A percentile compares a stretch with the other conserved stretches of the same genome.
Evolutionary conservation across 768 basidiomycete genomes (phyloP).

Genomic region (Royoungia palumana): DNA sequence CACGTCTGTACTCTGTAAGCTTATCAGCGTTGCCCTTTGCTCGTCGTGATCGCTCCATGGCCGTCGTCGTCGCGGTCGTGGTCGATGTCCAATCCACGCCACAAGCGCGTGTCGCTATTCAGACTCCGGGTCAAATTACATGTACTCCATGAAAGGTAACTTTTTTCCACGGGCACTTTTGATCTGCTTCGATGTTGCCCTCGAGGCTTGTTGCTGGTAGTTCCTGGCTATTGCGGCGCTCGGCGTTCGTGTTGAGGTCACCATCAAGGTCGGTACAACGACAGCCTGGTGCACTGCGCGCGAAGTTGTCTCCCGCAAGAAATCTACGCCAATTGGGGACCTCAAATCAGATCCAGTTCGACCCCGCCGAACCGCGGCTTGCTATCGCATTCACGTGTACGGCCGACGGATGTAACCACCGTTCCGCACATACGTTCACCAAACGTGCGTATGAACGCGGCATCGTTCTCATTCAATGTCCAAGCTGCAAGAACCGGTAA

Average conservation of each 20-base stretch:
- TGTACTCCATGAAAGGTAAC: too few species aligned
- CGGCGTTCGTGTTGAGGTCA: slow-evolving; percentile 34
- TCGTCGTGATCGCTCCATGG: slow-evolving; percentile 30
- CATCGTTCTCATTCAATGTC: slow-evolving; percentile 89
- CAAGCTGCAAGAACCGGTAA: slow-evolving; percentile 83
- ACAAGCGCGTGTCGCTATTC: slow-evolving; percentile 28
- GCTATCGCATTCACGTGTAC: slow-evolving; percentile 87
- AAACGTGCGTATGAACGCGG: slow-evolving; percentile 82
- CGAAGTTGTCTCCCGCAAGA: slow-evolving; percentile 14
- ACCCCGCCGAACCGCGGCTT: slow-evolving; percentile 56
- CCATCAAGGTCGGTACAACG: slow-evolving; percentile 25
- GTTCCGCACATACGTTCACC: slow-evolving; percentile 87
- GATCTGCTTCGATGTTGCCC: slow-evolving; percentile 30
- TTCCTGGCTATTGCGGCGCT: slow-evolving; percentile 43
- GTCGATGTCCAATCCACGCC: slow-evolving; percentile 12
- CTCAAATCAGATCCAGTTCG: slow-evolving; percentile 25
- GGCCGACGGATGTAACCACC: slow-evolving; percentile 63
- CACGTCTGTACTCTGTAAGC: slow-evolving; percentile 58
- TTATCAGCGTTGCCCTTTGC: slow-evolving; percentile 35
- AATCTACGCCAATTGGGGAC: neutral
- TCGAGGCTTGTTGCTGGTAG: slow-evolving; percentile 44
- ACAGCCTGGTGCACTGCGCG: slow-evolving; percentile 29
- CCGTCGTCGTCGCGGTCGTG: slow-evolving; percentile 9
- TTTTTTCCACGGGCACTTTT: too few species aligned
- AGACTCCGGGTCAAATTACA: slow-evolving; percentile 13